Conservation (phyloP, 2,329 filamentous ascomycete species). For the Microdochium nivale region DNA sequence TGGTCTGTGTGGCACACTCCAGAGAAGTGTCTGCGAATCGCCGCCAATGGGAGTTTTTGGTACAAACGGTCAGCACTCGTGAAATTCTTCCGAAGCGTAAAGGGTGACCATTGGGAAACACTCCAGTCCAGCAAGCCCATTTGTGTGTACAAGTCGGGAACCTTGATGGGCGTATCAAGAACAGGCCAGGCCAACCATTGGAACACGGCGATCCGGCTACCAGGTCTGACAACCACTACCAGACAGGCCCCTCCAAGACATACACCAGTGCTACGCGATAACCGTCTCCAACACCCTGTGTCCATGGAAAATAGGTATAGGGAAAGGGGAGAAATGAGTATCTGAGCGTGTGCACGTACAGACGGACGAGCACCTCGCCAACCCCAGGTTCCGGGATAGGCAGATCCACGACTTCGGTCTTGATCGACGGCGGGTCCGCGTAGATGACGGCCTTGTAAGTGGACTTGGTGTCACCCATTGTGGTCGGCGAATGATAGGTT, state of each 20-base stretch:
- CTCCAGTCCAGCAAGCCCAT: too few relatives aligned
- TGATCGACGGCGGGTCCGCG: conserved; percentile 14
- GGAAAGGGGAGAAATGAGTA: background rate
- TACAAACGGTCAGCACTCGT: background rate
- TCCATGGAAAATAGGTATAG: too few relatives aligned
- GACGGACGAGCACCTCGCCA: conserved; percentile 13
- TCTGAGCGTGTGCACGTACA: conserved; percentile 11
- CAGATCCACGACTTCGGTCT: conserved; percentile 15
- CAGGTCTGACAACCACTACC: too few relatives aligned
- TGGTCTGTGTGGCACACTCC: conserved; percentile 18
- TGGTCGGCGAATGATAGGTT: too few relatives aligned
- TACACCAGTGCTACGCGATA: too few relatives aligned
- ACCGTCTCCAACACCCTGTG: too few relatives aligned
- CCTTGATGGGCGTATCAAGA: too few relatives aligned
- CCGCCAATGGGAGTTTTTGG: background rate
- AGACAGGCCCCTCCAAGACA: too few relatives aligned
- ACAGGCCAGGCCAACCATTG: too few relatives aligned
- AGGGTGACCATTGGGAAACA: too few relatives aligned
- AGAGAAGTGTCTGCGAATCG: conserved; percentile 10
- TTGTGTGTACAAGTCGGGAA: background rate
- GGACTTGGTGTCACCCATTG: background rate
- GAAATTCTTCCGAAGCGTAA: too few relatives aligned
- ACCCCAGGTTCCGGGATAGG: conserved; percentile 12
- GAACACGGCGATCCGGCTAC: too few relatives aligned
- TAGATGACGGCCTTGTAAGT: conserved; percentile 12